These are phyloP conservation scores for Puccinia novopanici DNA, from an alignment of 1,284 basidiomycete genomes.

Conservation along the genomic window DNA sequence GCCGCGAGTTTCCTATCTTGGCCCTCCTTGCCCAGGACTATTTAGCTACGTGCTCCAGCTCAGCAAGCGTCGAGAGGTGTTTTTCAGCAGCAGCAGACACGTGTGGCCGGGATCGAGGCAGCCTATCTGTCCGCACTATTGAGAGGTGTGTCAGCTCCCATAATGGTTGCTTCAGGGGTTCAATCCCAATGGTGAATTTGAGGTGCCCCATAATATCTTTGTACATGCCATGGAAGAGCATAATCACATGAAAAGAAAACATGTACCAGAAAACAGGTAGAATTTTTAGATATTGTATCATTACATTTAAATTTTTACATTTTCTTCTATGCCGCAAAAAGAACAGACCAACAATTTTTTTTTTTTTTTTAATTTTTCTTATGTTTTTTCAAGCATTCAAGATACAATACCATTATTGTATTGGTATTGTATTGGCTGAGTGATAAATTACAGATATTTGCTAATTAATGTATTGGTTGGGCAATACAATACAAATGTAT, in stretches of 20 bases:
- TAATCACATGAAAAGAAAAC: background rate
- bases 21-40: background rate
- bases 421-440: conserved; percentile 6
- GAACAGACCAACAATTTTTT: background rate
- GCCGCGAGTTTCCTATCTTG: too few species aligned
- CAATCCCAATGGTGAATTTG: background rate
- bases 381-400: background rate
- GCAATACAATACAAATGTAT: background rate
- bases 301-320: background rate
- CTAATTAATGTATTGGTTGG: too few species aligned
- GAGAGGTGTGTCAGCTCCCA: background rate
- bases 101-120: background rate
- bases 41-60: background rate
- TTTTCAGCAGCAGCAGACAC: background rate
- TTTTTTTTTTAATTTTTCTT: background rate
- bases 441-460: too few species aligned
- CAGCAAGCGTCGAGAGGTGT: background rate
- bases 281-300: background rate
- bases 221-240: background rate
- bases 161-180: background rate
- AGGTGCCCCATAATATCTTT: background rate
- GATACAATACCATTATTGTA: too few species aligned
- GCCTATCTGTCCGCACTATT: background rate
- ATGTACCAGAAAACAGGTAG: background rate
- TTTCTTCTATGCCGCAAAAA: background rate